Evolutionary conservation across 2,329 filamentous ascomycete genomes (phyloP).

Genomic region (Sporothrix dimorphospora): DNA sequence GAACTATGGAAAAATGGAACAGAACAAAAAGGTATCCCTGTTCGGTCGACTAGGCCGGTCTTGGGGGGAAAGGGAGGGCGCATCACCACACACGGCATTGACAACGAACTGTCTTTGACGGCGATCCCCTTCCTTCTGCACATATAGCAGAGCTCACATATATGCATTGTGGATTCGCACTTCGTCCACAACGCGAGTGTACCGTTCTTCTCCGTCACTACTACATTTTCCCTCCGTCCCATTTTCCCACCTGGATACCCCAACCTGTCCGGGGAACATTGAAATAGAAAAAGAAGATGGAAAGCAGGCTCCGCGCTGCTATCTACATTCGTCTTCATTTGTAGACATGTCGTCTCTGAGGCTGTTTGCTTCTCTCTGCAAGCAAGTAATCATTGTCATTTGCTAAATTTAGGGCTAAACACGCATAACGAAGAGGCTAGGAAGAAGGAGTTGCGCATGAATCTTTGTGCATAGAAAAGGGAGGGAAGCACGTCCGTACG

Average conservation of each 20-base stretch:
- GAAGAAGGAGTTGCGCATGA: not conserved
- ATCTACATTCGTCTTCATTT: not conserved
- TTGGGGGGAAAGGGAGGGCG: not conserved
- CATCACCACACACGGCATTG: slow-evolving; percentile 20
- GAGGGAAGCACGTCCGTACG: not conserved
- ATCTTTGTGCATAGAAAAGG: not conserved
- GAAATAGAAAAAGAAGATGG: not conserved
- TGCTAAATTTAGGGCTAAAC: not conserved
- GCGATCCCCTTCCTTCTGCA: not conserved
- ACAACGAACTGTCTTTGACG: slow-evolving; percentile 10
- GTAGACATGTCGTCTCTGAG: too few relatives aligned
- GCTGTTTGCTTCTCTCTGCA: not conserved
- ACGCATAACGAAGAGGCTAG: not conserved
- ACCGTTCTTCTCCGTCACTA: not conserved
- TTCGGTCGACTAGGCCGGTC: not conserved
- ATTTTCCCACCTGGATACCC: slow-evolving; percentile 12
- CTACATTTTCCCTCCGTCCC: not conserved
- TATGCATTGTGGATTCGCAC: not conserved
- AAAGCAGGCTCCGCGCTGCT: not conserved
- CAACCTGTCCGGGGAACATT: slow-evolving; percentile 9
- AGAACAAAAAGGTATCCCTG: not conserved
- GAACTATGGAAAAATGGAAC: slow-evolving; percentile 15
- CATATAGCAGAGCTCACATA: not conserved
- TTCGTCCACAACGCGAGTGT: too few relatives aligned
- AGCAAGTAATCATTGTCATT: not conserved